phyloP scores from a whole-genome alignment of 1,284 basidiomycete species.

The Irpex lacteus region DNA sequence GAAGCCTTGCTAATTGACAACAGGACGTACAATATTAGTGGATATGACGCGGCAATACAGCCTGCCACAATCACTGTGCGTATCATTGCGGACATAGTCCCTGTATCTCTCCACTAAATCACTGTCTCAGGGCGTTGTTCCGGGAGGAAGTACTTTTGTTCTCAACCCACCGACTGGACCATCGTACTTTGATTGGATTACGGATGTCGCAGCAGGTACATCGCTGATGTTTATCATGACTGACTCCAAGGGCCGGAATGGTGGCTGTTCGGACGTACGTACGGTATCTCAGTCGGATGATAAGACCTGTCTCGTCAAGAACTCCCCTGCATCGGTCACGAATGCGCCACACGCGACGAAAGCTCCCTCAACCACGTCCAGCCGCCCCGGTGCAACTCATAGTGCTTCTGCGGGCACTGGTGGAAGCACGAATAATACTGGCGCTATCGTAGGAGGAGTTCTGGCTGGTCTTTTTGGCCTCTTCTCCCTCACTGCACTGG shows the following conservation, averaged over 20 bases:
- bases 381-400: slow-evolving; percentile 50
- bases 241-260: slow-evolving; percentile 53
- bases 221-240: slow-evolving; percentile 59
- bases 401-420: slow-evolving; percentile 2
- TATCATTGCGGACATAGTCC: slow-evolving; percentile 18
- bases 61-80: slow-evolving; percentile 60
- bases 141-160: slow-evolving; percentile 52
- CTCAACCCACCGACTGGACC: slow-evolving; percentile 43
- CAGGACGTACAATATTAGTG: slow-evolving; percentile 53
- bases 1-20: background rate
- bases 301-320: slow-evolving; percentile 46
- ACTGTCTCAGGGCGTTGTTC: slow-evolving; percentile 55
- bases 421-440: slow-evolving; percentile 10
- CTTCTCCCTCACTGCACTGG: slow-evolving; percentile 16
- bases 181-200: slow-evolving; percentile 52
- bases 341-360: slow-evolving; percentile 25
- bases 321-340: slow-evolving; percentile 49
- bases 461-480: slow-evolving; percentile 10
- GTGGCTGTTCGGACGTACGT: slow-evolving; percentile 54
- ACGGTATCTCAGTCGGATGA: slow-evolving; percentile 50
- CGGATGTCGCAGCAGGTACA: slow-evolving; percentile 57
- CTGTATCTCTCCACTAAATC: background rate
- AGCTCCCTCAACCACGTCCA: slow-evolving; percentile 24
- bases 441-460: slow-evolving; percentile 12
- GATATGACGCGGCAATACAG: slow-evolving; percentile 47